Evolutionary conservation across 192 early-diverging fungal genomes (phyloP), one percentile per base, ranked within the genome.

Genomic region (Chytriomyces hyalinus): DNA sequence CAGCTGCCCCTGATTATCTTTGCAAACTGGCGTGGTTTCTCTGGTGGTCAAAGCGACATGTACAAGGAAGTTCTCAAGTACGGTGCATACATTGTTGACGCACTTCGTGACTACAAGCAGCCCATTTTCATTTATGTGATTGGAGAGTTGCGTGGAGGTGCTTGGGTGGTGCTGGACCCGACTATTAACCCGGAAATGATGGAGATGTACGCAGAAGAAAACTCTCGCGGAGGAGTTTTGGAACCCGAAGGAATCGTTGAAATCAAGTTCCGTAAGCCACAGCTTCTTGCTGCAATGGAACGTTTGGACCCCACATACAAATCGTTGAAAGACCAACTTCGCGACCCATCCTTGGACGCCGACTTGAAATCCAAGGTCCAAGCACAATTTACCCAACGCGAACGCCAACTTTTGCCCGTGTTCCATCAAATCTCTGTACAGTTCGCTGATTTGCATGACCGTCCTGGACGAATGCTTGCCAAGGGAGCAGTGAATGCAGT

Each of bases 1-100:
- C 95, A 97, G 78, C 87, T 99, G 73, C 97, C 97, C 22, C 86
- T 99, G 80, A 96, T 99, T 77, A 94, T 99, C 84, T 97, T 99
- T 91, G 97, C 97, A 82, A 99, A 99, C 93, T 99, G 97, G 97
- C 94, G 97, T 86, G 97, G 96, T 65, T 99, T 99, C 90, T 95
- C 95, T 43, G 97, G 97, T 68, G 97, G 97, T 73, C 97, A 99
- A 83, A 93, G 93, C 80, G 97, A 99, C 84, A 97, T 99, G 95
- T 98, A 92, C 89, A 93, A 97, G 83, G 97, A 97, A 83, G 90
- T 99, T 8, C 89, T 99, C 69, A 99, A 99, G 82, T 99, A 96
- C 80, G 97, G 96, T 60, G 90, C 97, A 8, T 90, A 93, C 83
- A 99, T 99, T 78, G 97, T 99, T 63, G 97, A 99, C 87, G 95